Evolutionary conservation across 352 stramenopile genomes (phyloP).

Genomic region (Aphanomyces astaci): DNA sequence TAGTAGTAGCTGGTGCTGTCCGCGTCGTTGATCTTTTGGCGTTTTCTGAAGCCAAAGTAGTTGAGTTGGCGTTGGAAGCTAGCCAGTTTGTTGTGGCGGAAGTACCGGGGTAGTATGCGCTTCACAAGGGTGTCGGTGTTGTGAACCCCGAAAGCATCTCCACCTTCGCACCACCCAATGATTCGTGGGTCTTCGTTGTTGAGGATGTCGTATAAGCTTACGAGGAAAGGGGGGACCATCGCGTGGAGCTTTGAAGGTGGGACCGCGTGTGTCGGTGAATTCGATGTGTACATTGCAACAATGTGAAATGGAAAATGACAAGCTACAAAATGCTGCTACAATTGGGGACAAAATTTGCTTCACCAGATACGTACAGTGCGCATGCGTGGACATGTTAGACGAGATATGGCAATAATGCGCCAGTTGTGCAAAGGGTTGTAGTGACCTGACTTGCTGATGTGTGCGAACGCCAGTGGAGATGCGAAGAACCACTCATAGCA

Average conservation of each 20-base stretch:
- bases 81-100: background rate
- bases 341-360: too few species aligned
- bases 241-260: background rate
- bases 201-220: background rate
- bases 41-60: background rate
- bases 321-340: too few species aligned
- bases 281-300: background rate
- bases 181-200: background rate
- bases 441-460: too few species aligned
- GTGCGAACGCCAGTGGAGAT: too few species aligned
- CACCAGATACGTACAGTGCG: too few species aligned
- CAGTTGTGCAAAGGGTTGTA: too few species aligned
- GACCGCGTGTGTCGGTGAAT: background rate
- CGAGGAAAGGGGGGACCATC: background rate
- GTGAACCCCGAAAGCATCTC: background rate
- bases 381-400: too few species aligned
- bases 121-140: background rate
- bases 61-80: background rate
- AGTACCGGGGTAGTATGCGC: background rate
- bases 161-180: too few species aligned
- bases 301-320: too few species aligned
- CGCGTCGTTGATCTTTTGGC: background rate
- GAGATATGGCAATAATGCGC: too few species aligned
- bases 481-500: too few species aligned
- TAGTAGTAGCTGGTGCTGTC: background rate